Percentiles rank a stretch among this genome's conserved stretches.
phyloP scores from a whole-genome alignment of 108 stramenopile genomes.

The Fistulifera pelliculosa region DNA sequence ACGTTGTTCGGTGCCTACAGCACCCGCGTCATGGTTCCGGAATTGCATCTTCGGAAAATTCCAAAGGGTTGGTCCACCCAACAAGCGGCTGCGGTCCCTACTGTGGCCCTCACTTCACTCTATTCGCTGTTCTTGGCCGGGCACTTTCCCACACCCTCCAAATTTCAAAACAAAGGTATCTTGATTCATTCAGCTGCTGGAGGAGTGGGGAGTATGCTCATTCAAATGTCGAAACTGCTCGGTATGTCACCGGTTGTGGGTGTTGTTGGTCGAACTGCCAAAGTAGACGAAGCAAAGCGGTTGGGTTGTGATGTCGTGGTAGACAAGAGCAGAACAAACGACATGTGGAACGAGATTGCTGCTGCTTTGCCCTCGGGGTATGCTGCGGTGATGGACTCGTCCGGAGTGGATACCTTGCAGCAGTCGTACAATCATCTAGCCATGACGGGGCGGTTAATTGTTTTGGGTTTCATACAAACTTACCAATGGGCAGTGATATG shows the following conservation, averaged over 20 bases:
- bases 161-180: slow-evolving; percentile 47
- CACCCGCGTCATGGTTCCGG: slow-evolving; percentile 54
- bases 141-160: slow-evolving; percentile 29
- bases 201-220: slow-evolving; percentile 78
- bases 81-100: slow-evolving; percentile 70
- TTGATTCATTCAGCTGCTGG: slow-evolving; percentile 86
- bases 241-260: slow-evolving; percentile 66
- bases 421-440: slow-evolving; percentile 74
- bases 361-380: slow-evolving; percentile 40
- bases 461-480: slow-evolving; percentile 85
- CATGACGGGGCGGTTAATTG: slow-evolving; percentile 66
- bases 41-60: slow-evolving; percentile 59
- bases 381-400: slow-evolving; percentile 72
- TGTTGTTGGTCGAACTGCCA: slow-evolving; percentile 70
- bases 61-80: slow-evolving; percentile 36
- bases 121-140: slow-evolving; percentile 71
- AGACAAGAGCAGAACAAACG: slow-evolving; percentile 41
- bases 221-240: slow-evolving; percentile 78
- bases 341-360: slow-evolving; percentile 45
- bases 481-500: slow-evolving; percentile 60
- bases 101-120: slow-evolving; percentile 78
- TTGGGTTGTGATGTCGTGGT: slow-evolving; percentile 80
- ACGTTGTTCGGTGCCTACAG: slow-evolving; percentile 85
- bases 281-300: slow-evolving; percentile 53
- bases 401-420: slow-evolving; percentile 74